Percentiles rank a stretch among this genome's conserved stretches.
These are phyloP conservation scores for Colletotrichum graminicola DNA, from an alignment of 2,329 filamentous ascomycete genomes.

Conservation along the genomic window DNA sequence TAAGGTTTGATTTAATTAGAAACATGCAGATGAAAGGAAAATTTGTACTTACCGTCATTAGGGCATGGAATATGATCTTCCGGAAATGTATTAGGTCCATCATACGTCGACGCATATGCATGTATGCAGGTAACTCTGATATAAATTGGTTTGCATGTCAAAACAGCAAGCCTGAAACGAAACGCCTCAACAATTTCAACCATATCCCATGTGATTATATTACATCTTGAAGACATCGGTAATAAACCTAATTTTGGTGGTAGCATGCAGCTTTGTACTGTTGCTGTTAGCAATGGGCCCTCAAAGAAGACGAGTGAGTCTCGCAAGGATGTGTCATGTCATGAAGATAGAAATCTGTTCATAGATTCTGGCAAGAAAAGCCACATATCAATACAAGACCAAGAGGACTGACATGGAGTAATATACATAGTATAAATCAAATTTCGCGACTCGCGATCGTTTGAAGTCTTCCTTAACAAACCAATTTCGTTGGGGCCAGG, in stretches of 20 bases:
- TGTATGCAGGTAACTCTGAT: background rate
- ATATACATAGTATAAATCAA: background rate
- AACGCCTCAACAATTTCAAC: background rate
- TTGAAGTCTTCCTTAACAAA: background rate
- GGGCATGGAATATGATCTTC: background rate
- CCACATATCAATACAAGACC: background rate
- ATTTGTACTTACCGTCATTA: background rate
- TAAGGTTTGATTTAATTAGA: background rate
- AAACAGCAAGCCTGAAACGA: background rate
- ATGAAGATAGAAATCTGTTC: too few relatives aligned
- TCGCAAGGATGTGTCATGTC: background rate
- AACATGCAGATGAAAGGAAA: background rate
- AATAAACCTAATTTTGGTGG: background rate
- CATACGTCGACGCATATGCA: background rate
- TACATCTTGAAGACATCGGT: background rate
- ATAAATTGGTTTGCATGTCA: background rate
- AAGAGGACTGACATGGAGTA: background rate
- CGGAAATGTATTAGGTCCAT: background rate
- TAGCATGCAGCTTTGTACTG: too few relatives aligned
- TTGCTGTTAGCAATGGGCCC: background rate
- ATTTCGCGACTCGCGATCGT: background rate
- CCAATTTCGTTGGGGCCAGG: background rate
- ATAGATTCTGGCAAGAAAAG: background rate
- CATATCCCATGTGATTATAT: background rate
- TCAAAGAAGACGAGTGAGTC: too few relatives aligned